phyloP scores from a whole-genome alignment of 176 grass and related monocot species.

The Hsuehochloa calcarea region DNA sequence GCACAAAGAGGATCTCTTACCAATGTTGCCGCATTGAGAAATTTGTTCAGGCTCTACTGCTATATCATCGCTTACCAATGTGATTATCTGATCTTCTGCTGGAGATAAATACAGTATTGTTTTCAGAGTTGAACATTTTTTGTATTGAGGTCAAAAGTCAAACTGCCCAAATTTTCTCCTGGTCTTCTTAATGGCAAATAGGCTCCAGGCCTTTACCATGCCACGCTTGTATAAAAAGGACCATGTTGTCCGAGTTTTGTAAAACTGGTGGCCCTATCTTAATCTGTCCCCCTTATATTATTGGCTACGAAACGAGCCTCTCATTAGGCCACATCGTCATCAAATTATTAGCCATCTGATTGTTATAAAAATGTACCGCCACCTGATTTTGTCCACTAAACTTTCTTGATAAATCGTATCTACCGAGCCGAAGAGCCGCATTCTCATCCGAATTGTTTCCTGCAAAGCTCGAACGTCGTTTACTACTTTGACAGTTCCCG shows the following conservation, averaged over 20 bases:
- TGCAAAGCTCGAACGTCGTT: too few relatives aligned
- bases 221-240: slow-evolving; percentile 13
- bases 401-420: too few relatives aligned
- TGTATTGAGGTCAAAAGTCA: not conserved
- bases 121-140: slow-evolving; percentile 1
- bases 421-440: too few relatives aligned
- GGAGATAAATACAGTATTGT: not conserved
- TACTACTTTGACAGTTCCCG: too few relatives aligned
- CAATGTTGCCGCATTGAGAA: slow-evolving; percentile 24
- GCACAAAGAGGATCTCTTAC: slow-evolving; percentile 45
- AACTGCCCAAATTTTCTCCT: not conserved
- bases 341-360: too few relatives aligned
- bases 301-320: too few relatives aligned
- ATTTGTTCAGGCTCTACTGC: not conserved
- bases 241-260: slow-evolving; percentile 29
- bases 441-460: too few relatives aligned
- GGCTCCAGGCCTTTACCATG: not conserved
- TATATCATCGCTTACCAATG: slow-evolving; percentile 7
- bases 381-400: too few relatives aligned
- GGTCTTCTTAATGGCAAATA: not conserved
- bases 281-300: too few relatives aligned
- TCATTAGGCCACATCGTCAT: too few relatives aligned
- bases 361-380: too few relatives aligned
- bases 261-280: not conserved
- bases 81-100: not conserved